Conservation (phyloP, 192 early-diverging fungal species). For the Coemansia sp. region DNA sequence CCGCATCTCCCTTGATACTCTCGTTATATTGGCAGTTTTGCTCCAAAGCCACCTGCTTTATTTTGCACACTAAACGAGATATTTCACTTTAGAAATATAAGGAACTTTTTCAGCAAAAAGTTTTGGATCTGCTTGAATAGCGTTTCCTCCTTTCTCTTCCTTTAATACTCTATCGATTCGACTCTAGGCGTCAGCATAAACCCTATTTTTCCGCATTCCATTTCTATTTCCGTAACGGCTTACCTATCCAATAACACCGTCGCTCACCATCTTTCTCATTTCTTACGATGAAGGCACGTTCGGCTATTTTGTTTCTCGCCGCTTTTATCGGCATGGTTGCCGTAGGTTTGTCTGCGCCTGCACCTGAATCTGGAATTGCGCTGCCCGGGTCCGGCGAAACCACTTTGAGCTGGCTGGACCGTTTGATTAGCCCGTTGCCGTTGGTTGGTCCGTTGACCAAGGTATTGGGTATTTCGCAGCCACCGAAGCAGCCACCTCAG, state of each 20-base stretch:
- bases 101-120: background rate
- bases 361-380: slow-evolving; percentile 38
- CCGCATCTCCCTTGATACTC: too few species aligned
- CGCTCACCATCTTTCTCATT: background rate
- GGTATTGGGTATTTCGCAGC: slow-evolving; percentile 27
- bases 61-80: too few species aligned
- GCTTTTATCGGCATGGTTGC: slow-evolving; percentile 25
- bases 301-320: slow-evolving; percentile 19
- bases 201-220: background rate
- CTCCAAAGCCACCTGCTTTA: too few species aligned
- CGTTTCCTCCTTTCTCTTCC: background rate
- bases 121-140: background rate
- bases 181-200: background rate
- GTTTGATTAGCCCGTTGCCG: slow-evolving; percentile 38
- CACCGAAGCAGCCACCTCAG: slow-evolving; percentile 21
- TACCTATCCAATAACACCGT: background rate
- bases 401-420: slow-evolving; percentile 32
- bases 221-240: too few species aligned
- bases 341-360: slow-evolving; percentile 17
- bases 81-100: background rate
- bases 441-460: slow-evolving; percentile 35
- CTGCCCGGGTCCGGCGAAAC: slow-evolving; percentile 41
- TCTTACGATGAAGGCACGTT: slow-evolving; percentile 32
- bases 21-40: too few species aligned
- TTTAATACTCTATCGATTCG: slow-evolving; percentile 1